phyloP scores from a whole-genome alignment of 345 rosid genomes.

The Moringa oleifera region DNA sequence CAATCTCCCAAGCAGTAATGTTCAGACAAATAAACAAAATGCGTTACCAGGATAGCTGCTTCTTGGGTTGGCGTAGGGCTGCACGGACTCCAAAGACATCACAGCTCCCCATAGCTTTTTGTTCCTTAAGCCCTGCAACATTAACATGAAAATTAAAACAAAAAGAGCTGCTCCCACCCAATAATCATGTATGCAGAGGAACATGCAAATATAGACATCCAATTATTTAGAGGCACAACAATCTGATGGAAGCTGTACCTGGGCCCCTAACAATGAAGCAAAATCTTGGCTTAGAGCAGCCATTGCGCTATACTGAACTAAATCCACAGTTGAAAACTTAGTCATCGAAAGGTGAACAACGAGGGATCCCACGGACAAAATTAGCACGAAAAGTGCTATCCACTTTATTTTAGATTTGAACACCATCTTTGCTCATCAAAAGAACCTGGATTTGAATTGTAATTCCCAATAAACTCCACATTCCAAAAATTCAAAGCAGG shows the following conservation, averaged over 20 bases:
- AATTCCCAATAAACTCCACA: conserved; percentile 12
- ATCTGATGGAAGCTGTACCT: conserved; percentile 27
- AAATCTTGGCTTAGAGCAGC: conserved; percentile 49
- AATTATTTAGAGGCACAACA: conserved; percentile 1
- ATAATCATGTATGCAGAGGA: background rate
- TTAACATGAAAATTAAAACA: too few species aligned
- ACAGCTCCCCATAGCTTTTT: conserved; percentile 79
- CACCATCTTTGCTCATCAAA: conserved; percentile 47
- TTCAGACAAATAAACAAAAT: background rate
- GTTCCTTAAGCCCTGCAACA: conserved; percentile 47
- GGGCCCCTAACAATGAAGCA: conserved; percentile 33
- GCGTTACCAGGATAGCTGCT: conserved; percentile 61
- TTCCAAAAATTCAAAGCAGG: conserved; percentile 11
- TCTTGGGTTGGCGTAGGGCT: conserved; percentile 93
- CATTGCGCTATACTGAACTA: conserved; percentile 48
- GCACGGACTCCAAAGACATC: conserved; percentile 63
- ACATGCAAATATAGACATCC: too few species aligned
- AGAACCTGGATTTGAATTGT: conserved; percentile 7
- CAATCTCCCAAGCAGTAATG: background rate
- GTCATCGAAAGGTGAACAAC: conserved; percentile 78
- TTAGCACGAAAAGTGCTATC: conserved; percentile 68
- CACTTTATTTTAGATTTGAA: conserved; percentile 86
- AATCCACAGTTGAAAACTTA: conserved; percentile 53
- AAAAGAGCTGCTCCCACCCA: conserved; percentile 9
- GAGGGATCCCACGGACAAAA: conserved; percentile 72